A percentile compares a stretch with the other conserved stretches of the same genome.
Conservation (phyloP, 345 rosid genomes). For the Combretum micranthum region DNA sequence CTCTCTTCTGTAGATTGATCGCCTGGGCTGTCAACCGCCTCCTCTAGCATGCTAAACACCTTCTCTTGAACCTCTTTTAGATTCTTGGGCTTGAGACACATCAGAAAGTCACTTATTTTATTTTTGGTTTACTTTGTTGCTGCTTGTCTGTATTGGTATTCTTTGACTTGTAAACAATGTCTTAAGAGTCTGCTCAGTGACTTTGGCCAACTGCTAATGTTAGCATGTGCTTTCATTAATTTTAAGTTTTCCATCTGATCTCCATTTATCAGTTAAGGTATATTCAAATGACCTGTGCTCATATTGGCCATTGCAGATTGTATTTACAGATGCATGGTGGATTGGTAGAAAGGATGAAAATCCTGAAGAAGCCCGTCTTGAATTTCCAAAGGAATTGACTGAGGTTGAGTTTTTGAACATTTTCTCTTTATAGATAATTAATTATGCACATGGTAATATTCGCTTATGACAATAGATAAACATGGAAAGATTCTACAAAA, state of each 20-base stretch:
- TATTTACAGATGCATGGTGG: conserved; percentile 96
- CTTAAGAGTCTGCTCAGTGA: too few species aligned
- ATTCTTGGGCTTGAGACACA: rapidly evolving
- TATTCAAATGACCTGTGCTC: too few species aligned
- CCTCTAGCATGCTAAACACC: too few species aligned
- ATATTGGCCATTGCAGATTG: conserved; percentile 44
- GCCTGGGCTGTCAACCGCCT: too few species aligned
- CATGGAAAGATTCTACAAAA: background rate
- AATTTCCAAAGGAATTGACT: conserved; percentile 63
- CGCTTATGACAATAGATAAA: background rate
- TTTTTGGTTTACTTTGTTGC: background rate
- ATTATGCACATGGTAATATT: too few species aligned
- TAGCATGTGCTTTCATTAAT: background rate
- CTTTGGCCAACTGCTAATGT: too few species aligned
- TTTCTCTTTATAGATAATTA: too few species aligned
- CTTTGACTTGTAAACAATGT: background rate
- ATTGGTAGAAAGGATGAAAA: conserved; percentile 87
- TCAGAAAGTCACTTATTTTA: background rate
- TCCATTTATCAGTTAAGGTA: too few species aligned
- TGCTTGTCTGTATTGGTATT: background rate
- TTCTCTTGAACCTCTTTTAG: background rate
- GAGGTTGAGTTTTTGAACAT: conserved; percentile 36
- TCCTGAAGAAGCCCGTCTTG: conserved; percentile 67
- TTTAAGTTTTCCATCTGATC: background rate
- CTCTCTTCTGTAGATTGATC: too few species aligned